Percentiles rank a stretch among this genome's conserved stretches.
These are phyloP conservation scores for Polyporus arcularius DNA, from an alignment of 768 basidiomycete species.

Conservation along the genomic window DNA sequence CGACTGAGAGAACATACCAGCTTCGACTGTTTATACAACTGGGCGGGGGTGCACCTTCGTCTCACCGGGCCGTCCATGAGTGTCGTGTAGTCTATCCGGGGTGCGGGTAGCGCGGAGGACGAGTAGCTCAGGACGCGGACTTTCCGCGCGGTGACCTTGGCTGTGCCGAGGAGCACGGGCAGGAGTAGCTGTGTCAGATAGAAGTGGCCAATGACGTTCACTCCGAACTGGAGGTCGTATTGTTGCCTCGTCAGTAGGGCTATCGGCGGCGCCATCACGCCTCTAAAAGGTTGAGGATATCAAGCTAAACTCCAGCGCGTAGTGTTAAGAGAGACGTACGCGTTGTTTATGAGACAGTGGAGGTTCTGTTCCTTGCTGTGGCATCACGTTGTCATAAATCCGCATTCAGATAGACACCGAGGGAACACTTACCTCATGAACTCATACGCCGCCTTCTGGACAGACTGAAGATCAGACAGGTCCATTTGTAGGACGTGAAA, in stretches of 20 bases:
- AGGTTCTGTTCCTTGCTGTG: slow-evolving; percentile 40
- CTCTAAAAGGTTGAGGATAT: slow-evolving; percentile 21
- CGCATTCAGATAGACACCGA: background rate
- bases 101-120: slow-evolving; percentile 37
- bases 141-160: slow-evolving; percentile 40
- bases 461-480: slow-evolving; percentile 6
- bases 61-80: slow-evolving; percentile 29
- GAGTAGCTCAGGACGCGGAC: slow-evolving; percentile 48
- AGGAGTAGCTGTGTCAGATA: slow-evolving; percentile 56
- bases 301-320: too few species aligned
- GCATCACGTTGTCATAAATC: background rate
- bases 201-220: slow-evolving; percentile 47
- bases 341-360: slow-evolving; percentile 51
- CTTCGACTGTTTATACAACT: slow-evolving; percentile 40
- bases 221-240: slow-evolving; percentile 44
- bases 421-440: slow-evolving; percentile 4
- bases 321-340: slow-evolving; percentile 30
- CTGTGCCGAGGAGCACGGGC: slow-evolving; percentile 42
- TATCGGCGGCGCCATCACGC: slow-evolving; percentile 16
- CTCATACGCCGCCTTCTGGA: slow-evolving; percentile 1
- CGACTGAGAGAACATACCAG: slow-evolving; percentile 36
- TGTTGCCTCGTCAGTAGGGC: slow-evolving; percentile 26
- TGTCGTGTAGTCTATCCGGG: slow-evolving; percentile 40
- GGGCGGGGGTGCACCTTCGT: slow-evolving; percentile 3
- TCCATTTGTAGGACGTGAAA: slow-evolving; percentile 6